Percentiles rank a stretch among this genome's conserved stretches.
Evolutionary conservation across 306 rosid genomes (phyloP).

Genomic region (Arachis hypogaea): DNA sequence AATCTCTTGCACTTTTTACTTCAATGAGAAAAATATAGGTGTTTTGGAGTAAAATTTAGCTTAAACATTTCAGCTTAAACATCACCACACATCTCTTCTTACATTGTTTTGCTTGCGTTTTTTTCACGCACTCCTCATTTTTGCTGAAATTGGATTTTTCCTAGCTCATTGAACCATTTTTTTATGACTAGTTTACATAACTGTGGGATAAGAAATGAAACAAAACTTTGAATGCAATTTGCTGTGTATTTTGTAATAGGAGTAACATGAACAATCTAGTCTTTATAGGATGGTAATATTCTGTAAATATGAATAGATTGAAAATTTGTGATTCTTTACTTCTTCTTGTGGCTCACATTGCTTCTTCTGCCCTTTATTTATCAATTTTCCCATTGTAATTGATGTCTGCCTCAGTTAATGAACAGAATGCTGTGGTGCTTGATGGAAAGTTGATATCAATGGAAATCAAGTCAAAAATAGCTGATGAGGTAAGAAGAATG

Average conservation of each 20-base stretch:
- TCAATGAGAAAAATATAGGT: conserved; percentile 24
- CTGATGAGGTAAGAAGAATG: conserved; percentile 78
- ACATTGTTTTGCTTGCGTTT: too few species aligned
- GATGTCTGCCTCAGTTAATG: conserved; percentile 52
- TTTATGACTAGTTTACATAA: background rate
- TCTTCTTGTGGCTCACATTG: conserved; percentile 22
- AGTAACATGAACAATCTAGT: background rate
- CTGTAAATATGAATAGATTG: background rate
- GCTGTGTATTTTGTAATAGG: background rate
- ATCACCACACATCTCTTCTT: too few species aligned
- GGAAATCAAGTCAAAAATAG: conserved; percentile 67
- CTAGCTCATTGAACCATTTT: background rate
- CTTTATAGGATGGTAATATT: background rate
- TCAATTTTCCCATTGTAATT: conserved; percentile 15
- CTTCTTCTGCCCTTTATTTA: conserved; percentile 27
- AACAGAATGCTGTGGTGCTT: conserved; percentile 53
- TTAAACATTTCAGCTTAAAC: too few species aligned
- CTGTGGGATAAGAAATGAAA: background rate
- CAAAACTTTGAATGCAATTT: background rate
- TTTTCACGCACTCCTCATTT: too few species aligned
- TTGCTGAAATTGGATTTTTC: too few species aligned
- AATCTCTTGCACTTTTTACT: background rate
- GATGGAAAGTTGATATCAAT: conserved; percentile 73
- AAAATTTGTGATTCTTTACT: conserved; percentile 25
- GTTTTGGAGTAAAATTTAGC: too few species aligned